Base-by-base conservation (phyloP, 2,329 filamentous ascomycete genomes). In the Epichloe bromicola region DNA sequence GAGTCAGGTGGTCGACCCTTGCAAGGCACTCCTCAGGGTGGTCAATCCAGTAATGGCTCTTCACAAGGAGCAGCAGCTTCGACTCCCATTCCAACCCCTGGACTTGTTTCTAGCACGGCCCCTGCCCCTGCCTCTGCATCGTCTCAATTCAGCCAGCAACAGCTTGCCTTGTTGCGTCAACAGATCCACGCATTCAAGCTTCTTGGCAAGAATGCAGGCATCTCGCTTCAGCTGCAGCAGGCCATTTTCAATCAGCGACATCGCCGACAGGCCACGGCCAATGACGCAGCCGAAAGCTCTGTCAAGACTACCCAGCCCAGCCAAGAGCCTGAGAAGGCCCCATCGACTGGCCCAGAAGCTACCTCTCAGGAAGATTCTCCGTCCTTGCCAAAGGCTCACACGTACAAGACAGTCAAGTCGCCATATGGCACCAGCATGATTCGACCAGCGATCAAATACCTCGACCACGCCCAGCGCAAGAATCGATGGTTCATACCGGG, bases 121-220 rank as follows among this genome's bases (percentile, higher is more conserved):
- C 46, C 65, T 45, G 57, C 60, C 54, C 57, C 58, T n/a, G 54
- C 59, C 48, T 54, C 59, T 47, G 58, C 68, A n/a, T 68, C 67
- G 20, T 75, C 76, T 48, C 82, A 82, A 54, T 90, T 95, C 64
- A 83, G 82, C 12, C 77, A 79, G 23, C 86, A 93, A 51, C 93
- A 98, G 65, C 72, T 95, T 44, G 75, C 78, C 23, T 80, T 87
- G 42, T 72, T 98, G 10, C 78, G 88, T 54, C 83, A 86, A 57
- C 93, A 98, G 65, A 95, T 97, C 48, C 77, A 85, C 59, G 90
- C 91, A 0, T 97, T 96, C 70, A 94, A 94, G 68, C 77, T 89
- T 57, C 74, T 98, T 4, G 85, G 87, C 5, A 94, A 93, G 67
- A 95, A 95, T 58, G 75, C 85, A 14, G 85, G 89, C 1, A 80